Evolutionary conservation across 495 filamentous ascomycete species (phyloP), one percentile per base, ranked within the genome.

Genomic region (Hapsidospora chrysogenum): DNA sequence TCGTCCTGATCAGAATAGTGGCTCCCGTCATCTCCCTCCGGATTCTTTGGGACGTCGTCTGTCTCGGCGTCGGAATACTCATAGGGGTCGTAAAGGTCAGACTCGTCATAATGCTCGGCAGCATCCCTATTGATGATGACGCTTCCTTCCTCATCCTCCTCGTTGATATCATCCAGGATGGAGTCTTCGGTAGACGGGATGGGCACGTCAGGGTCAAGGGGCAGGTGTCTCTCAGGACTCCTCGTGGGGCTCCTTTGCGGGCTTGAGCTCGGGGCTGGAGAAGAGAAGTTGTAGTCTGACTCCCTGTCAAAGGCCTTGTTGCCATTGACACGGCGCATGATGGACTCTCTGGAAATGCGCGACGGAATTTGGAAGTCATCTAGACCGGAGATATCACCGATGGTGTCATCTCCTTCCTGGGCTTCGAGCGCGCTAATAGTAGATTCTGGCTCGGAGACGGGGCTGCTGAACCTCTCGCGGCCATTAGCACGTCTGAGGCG

Each of bases 321-420:
- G 28, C 78, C 77, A 44, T 86, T 85, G 16, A 96, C 76, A 38
- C 85, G 85, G 11, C 84, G 74, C 32, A 94, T 57, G 38, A 96
- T 96, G 0, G 85, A 92, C 48, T 95, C 89, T 15, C 89, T 70
- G 22, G 89, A 95, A 47, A 94, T 87, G 18, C 76, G 78, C 10
- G 81, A 80, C 20, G 77, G 70, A 0, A 76, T 54, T 34, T 77
- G 65, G 37, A 74, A 76, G 21, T 74, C 68, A 10, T 61, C 68
- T 17, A 73, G 50, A 7, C 52, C 53, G 1, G 65, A 64, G 17
- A 70, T 49, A 38, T 71, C 70, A 27, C 62, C 68, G 26, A 72
- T 41, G 11, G 57, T 65, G 35, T 72, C 68, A 17, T 66, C 60
- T 27, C 57, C 59, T 31, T 66, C 57, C 3, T 34, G 32, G 13